phyloP scores from a whole-genome alignment of 2,329 filamentous ascomycete genomes.

The Ustulina deusta region DNA sequence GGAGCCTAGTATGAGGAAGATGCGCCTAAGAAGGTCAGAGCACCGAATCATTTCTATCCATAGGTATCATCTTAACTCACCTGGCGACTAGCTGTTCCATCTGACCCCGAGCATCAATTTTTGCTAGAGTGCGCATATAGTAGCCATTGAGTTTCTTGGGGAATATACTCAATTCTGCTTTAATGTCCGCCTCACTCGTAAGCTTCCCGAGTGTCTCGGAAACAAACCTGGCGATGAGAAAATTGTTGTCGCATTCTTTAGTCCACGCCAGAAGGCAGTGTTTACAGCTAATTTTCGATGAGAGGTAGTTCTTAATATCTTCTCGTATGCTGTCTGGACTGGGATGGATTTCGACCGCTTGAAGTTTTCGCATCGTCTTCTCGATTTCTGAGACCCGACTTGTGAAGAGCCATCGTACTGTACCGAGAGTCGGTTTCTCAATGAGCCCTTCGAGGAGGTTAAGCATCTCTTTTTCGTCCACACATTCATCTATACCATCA shows the following conservation, averaged over 20 bases:
- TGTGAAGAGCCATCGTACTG: constrained; percentile 28
- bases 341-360: constrained; percentile 31
- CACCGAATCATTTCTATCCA: not conserved
- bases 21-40: constrained; percentile 25
- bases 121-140: constrained; percentile 28
- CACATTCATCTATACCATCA: constrained; percentile 35
- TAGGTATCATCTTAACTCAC: constrained; percentile 19
- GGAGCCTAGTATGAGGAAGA: constrained; percentile 29
- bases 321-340: constrained; percentile 7
- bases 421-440: constrained; percentile 24
- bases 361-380: constrained; percentile 21
- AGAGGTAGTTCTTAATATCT: constrained; percentile 33
- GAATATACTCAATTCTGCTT: constrained; percentile 24
- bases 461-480: constrained; percentile 25
- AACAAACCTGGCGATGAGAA: constrained; percentile 32
- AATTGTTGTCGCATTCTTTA: constrained; percentile 32
- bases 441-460: constrained; percentile 19
- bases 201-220: constrained; percentile 31
- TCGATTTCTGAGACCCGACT: constrained; percentile 29
- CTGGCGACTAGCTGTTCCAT: constrained; percentile 31
- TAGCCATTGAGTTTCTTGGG: constrained; percentile 32
- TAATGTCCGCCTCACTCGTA: constrained; percentile 31
- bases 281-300: constrained; percentile 18
- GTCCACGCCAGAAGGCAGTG: constrained; percentile 17
- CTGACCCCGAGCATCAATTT: constrained; percentile 19